phyloP scores from a whole-genome alignment of 306 rosid species.

The Luffa acutangula region DNA sequence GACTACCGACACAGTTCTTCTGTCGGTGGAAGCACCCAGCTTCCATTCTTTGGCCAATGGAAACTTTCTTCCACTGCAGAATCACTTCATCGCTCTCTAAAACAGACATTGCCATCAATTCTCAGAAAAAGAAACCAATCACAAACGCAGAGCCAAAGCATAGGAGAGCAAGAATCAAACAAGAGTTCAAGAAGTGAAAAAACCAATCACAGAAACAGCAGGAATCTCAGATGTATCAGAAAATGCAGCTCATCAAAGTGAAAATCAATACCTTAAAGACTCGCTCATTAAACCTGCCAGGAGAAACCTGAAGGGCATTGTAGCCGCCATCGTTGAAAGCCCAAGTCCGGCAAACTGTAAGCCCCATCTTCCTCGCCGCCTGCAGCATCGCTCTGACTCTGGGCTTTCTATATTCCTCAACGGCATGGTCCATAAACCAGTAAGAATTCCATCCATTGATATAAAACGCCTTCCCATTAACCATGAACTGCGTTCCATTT shows the following conservation, averaged over 20 bases:
- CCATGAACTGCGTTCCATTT: slow-evolving; percentile 58
- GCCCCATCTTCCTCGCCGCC: slow-evolving; percentile 80
- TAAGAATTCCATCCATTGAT: slow-evolving; percentile 96
- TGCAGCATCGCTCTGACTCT: slow-evolving; percentile 58
- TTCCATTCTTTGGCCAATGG: neutral
- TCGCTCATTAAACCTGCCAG: slow-evolving; percentile 71
- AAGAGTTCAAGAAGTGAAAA: neutral
- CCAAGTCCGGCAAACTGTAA: slow-evolving; percentile 95
- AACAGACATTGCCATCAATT: neutral
- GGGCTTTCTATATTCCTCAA: slow-evolving; percentile 39
- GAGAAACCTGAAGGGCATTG: slow-evolving; percentile 87
- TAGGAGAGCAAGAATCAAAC: neutral
- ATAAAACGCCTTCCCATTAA: slow-evolving; percentile 64
- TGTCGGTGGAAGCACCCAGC: slow-evolving; percentile 1
- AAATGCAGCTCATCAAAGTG: slow-evolving; percentile 1
- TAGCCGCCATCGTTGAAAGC: slow-evolving; percentile 87
- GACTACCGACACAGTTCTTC: neutral
- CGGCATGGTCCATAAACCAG: slow-evolving; percentile 85
- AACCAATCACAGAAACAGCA: neutral
- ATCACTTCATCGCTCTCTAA: neutral
- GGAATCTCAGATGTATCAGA: neutral
- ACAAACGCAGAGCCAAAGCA: neutral
- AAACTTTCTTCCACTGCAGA: neutral
- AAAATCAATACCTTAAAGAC: slow-evolving; percentile 53
- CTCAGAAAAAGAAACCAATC: neutral